These are phyloP conservation scores for Tetraselmis chui DNA, from an alignment of 139 green algal genomes.

Conservation along the genomic window DNA sequence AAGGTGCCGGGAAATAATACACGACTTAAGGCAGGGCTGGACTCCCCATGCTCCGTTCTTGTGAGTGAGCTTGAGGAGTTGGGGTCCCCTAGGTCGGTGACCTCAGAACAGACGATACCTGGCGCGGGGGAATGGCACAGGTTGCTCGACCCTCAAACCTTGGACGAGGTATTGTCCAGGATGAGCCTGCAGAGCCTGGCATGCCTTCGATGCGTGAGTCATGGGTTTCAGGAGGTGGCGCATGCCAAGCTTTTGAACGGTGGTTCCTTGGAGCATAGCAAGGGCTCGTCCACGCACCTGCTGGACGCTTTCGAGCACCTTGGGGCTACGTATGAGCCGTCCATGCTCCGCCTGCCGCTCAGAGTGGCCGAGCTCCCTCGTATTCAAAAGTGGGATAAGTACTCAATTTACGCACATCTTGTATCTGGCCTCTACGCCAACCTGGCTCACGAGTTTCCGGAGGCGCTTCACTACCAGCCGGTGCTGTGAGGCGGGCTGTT, in stretches of 20 bases:
- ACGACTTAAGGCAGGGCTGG: neutral
- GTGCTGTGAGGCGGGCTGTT: neutral
- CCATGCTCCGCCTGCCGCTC: neutral
- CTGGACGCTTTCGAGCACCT: neutral
- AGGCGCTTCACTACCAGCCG: neutral
- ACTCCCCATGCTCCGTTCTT: neutral
- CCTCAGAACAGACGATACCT: neutral
- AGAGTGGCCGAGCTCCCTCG: neutral
- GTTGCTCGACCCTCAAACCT: neutral
- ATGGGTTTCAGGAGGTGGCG: neutral
- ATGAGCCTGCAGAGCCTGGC: neutral
- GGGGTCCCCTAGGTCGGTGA: neutral
- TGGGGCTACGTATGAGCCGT: neutral
- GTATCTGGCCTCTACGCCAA: neutral
- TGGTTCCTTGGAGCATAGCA: neutral
- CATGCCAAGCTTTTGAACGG: neutral
- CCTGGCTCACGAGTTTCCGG: neutral
- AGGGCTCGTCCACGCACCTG: neutral
- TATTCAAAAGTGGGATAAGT: neutral
- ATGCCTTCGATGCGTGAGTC: neutral
- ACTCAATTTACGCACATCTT: neutral
- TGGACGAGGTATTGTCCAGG: neutral
- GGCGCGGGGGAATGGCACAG: neutral
- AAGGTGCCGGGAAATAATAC: neutral
- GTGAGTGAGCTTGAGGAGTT: neutral